A percentile compares a stretch with the other conserved stretches of the same genome.
phyloP scores from a whole-genome alignment of 176 grass and related monocot genomes.

The Melocanna baccifera region DNA sequence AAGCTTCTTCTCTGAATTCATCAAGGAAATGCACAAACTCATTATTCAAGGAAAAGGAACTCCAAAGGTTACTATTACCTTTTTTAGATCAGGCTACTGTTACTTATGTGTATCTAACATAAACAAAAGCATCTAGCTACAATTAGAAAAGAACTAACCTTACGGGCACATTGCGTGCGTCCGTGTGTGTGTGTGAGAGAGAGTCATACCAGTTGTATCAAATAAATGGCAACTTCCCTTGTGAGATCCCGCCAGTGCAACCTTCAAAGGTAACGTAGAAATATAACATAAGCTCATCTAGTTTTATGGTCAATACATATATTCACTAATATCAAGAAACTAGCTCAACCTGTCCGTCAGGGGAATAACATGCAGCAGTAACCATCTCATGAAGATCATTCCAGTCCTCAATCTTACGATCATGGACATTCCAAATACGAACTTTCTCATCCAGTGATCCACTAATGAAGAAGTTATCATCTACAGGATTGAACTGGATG shows the following conservation, averaged over 20 bases:
- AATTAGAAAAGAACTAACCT: neutral
- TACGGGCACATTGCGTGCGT: neutral
- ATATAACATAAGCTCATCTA: constrained; percentile 26
- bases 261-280: constrained; percentile 56
- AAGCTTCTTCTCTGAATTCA: constrained; percentile 81
- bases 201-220: constrained; percentile 81
- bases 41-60: neutral
- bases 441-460: constrained; percentile 99
- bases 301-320: constrained; percentile 14
- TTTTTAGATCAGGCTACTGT: neutral
- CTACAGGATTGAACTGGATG: constrained; percentile 98
- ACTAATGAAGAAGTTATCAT: constrained; percentile 95
- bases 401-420: constrained; percentile 96
- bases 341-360: constrained; percentile 71
- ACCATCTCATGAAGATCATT: constrained; percentile 99
- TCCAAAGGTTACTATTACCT: neutral
- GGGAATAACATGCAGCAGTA: constrained; percentile 89
- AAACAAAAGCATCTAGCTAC: neutral
- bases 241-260: constrained; percentile 91
- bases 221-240: constrained; percentile 94
- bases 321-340: constrained; percentile 1
- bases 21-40: constrained; percentile 10
- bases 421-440: constrained; percentile 88
- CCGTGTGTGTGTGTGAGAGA: neutral
- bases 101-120: neutral